Conservation (phyloP, 805 yeast genomes). For the Monosporozyma siamensis region DNA sequence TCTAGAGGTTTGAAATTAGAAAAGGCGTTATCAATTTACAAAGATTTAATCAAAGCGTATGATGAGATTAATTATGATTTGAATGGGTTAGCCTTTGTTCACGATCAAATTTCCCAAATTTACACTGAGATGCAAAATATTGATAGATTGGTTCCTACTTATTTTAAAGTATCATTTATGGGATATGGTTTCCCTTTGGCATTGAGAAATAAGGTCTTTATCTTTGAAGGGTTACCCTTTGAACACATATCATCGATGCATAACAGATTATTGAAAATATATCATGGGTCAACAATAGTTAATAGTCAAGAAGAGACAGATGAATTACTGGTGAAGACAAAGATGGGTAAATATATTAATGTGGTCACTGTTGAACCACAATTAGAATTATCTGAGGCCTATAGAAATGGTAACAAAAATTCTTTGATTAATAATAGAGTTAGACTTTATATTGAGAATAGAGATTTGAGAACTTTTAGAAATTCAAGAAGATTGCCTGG, state of each 20-base stretch:
- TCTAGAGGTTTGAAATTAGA: constrained; percentile 65
- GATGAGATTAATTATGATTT: constrained; percentile 66
- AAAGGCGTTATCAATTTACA: constrained; percentile 69
- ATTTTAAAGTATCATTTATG: constrained; percentile 67
- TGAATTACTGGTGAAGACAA: constrained; percentile 39
- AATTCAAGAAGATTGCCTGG: constrained; percentile 67
- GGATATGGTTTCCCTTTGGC: constrained; percentile 81
- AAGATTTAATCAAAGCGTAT: constrained; percentile 68
- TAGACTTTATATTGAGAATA: constrained; percentile 64
- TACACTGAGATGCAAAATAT: constrained; percentile 57
- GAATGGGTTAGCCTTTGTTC: constrained; percentile 62
- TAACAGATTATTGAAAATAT: constrained; percentile 59
- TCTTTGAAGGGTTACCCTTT: constrained; percentile 79
- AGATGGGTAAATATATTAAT: constrained; percentile 65
- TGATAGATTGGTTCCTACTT: constrained; percentile 68
- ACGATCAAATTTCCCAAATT: constrained; percentile 56
- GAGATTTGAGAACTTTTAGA: constrained; percentile 60
- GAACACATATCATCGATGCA: constrained; percentile 81
- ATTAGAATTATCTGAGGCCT: constrained; percentile 19
- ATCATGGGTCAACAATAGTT: constrained; percentile 74
- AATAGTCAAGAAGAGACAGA: constrained; percentile 48
- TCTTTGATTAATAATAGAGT: constrained; percentile 43
- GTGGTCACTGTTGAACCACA: constrained; percentile 63
- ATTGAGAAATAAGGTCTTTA: constrained; percentile 64
- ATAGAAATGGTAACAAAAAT: constrained; percentile 29